These are phyloP conservation scores for Ogataea parapolymorpha DNA, from an alignment of 805 yeast genomes.

Conservation along the genomic window DNA sequence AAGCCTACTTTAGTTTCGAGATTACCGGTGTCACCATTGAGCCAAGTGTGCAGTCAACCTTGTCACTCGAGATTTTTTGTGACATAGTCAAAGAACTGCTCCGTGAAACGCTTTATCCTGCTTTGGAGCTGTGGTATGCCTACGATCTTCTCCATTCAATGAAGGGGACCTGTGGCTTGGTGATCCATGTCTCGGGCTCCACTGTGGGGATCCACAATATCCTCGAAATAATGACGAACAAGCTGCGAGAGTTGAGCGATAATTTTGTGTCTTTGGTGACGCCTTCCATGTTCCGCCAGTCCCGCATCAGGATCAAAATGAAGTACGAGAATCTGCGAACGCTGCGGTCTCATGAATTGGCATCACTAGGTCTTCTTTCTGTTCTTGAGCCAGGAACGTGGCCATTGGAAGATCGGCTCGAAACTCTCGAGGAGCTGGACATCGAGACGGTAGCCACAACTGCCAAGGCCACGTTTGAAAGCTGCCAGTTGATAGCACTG, in stretches of 20 bases:
- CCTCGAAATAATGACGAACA: conserved; percentile 32
- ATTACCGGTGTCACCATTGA: conserved; percentile 32
- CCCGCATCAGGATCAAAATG: conserved; percentile 45
- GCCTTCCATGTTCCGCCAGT: conserved; percentile 40
- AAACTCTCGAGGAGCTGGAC: conserved; percentile 51
- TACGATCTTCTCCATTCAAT: conserved; percentile 56
- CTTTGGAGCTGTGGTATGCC: conserved; percentile 51
- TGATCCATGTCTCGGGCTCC: conserved; percentile 55
- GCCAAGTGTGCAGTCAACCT: conserved; percentile 38
- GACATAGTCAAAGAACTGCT: conserved; percentile 44
- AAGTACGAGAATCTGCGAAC: conserved; percentile 43
- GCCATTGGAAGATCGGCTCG: conserved; percentile 52
- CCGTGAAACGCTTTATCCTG: conserved; percentile 44
- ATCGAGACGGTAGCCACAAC: conserved; percentile 33
- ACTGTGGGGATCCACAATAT: conserved; percentile 36
- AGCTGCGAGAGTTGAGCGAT: conserved; percentile 26
- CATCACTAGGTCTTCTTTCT: conserved; percentile 47
- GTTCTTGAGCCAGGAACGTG: conserved; percentile 56
- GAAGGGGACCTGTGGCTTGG: conserved; percentile 52
- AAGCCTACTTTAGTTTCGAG: conserved; percentile 45
- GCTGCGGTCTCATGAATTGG: conserved; percentile 45
- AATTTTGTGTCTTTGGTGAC: conserved; percentile 14
- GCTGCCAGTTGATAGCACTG: conserved; percentile 39
- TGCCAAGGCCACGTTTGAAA: conserved; percentile 26
- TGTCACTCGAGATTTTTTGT: conserved; percentile 52